Conservation (phyloP, 805 yeast species). For the Ascoidea rubescens region DNA sequence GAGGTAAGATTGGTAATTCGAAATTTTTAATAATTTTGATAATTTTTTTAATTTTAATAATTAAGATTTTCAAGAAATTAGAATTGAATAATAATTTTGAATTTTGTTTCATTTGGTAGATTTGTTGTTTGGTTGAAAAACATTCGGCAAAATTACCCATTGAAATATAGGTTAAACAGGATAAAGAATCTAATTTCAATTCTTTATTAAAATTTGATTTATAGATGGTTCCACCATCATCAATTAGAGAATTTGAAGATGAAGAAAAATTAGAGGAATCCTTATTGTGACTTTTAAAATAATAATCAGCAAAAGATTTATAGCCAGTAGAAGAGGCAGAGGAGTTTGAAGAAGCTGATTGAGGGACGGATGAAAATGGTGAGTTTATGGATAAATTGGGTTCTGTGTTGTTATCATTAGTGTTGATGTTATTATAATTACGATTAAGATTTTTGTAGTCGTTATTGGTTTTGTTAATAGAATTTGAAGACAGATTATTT, state of each 20-base stretch:
- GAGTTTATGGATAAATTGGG: background rate
- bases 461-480: too few species aligned
- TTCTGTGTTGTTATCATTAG: too few species aligned
- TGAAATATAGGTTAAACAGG: slow-evolving; percentile 15
- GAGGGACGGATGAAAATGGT: background rate
- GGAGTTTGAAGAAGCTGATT: background rate
- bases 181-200: slow-evolving; percentile 3
- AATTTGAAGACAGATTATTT: background rate
- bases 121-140: slow-evolving; percentile 12
- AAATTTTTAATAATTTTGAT: too few species aligned
- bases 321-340: background rate
- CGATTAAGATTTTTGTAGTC: too few species aligned
- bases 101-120: slow-evolving; percentile 14
- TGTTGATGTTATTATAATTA: too few species aligned
- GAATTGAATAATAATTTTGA: slow-evolving; percentile 11
- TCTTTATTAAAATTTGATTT: too few species aligned
- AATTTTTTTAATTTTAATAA: too few species aligned
- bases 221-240: background rate
- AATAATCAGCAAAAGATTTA: background rate
- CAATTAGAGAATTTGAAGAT: background rate
- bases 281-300: background rate
- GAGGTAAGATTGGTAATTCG: background rate
- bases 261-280: background rate
- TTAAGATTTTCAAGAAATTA: too few species aligned
- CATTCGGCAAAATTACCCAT: slow-evolving; percentile 18